Base-by-base conservation (phyloP, 345 rosid genomes). In the Combretum micranthum region DNA sequence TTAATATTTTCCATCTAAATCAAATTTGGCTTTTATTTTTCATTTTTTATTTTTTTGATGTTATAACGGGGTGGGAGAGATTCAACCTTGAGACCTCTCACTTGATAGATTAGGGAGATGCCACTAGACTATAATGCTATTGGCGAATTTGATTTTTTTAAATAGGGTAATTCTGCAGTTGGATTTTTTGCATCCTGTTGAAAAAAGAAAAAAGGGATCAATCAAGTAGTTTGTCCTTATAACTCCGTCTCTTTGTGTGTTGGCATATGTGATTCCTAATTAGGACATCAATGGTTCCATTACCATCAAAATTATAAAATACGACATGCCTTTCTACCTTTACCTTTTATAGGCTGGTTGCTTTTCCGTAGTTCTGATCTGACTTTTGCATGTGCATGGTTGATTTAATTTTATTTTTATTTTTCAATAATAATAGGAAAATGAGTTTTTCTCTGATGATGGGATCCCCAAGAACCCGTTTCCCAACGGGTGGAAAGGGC, bases 401-500 rank as follows among this genome's bases (percentile, higher is more conserved):
- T 49, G 4, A 17, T 13, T 18, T 47, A 19, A 53, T 18, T 23
- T 8, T 45, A 46, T 20, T 64, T 57, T 32, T 11, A n/a, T n/a
- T n/a, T 7, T 67, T 43, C 25, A 66, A 23, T 14, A 42, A 55
- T 17, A n/a, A n/a, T 76, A 83, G 94, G 97, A 90, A 50, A 78
- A 73, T 50, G 96, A 91, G 15, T 77, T 91, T 53, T 88, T 91
- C 62, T 75, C 91, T 14, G 73, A 77, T 51, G 82, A 82, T 39
- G 96, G 98, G 42, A 66, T 80, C 52, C 96, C 86, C 12, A 87
- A 78, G 45, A 75, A 80, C 37, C 87, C 85, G 48, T 87, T 83
- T 52, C 95, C 97, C 37, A 71, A 83, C 68, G 91, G 89, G 6
- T 91, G 98, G 98, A 91, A 90, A 76, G 96, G 96, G 20, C 75